Evolutionary conservation across 495 filamentous ascomycete genomes (phyloP), one percentile per base, ranked within the genome.

Genomic region (Mycothermus thermophilus): DNA sequence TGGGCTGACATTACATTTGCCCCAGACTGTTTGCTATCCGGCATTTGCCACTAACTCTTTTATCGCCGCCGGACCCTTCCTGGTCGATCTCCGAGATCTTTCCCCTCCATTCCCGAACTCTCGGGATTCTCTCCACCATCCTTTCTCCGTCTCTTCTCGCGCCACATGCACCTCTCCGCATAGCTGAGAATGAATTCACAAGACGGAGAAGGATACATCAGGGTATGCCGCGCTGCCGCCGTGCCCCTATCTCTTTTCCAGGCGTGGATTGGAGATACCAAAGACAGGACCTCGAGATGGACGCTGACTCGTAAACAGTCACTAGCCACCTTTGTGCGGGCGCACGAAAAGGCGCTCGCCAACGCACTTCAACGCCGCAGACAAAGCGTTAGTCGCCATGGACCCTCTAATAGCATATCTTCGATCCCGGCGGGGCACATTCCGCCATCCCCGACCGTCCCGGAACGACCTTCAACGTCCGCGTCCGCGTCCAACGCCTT

Each of bases 261-360:
- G 28, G 32, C 31, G 20, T 19, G 15, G n/a, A 22, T 11, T 25
- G 29, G 25, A 19, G 27, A 32, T 15, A 15, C 28, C 4, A 9
- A 30, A 12, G 4, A 30, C 4, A 4, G 17, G 5, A 16, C 8
- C 7, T 1, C 21, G 8, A 15, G 22, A 31, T 41, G 18, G 30
- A 32, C 24, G 26, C 45, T 48, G 23, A 50, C 52, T 40, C 27
- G 31, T 28, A n/a, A 27, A 37, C 43, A 94, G 87, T 90, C 90
- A 63, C 72, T 97, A 42, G 86, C 88, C 43, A 79, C 77, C 56
- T 96, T 93, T 62, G 85, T 97, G 54, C 83, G 88, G 37, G 93
- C 86, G 22, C 84, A 97, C 61, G 90, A 97, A 57, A 93, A 92
- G 62, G 90, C 85, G 17, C 74, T 97, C 40, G 90, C 90, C 44